Base-by-base conservation (phyloP, 257 asterid genomes). In the Solanum habrochaites region DNA sequence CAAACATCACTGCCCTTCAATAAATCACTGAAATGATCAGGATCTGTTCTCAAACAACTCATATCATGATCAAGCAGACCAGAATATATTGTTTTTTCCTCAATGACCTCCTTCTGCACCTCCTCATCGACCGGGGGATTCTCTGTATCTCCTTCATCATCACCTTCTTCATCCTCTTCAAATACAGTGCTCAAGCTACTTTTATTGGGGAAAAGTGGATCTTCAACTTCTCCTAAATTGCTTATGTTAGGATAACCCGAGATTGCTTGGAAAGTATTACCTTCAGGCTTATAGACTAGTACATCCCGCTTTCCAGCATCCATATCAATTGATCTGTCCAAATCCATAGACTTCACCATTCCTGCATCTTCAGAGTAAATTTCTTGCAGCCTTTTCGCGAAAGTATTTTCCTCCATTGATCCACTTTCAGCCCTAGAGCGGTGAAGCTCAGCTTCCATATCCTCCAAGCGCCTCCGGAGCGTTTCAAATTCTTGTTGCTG, bases 331-430 rank as follows among this genome's bases (percentile, higher is more conserved):
- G 99, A 97, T 66, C 85, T 91, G 74, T 88, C 95, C 91, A 97
- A 89, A 90, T 97, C 99, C 99, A 97, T 97, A 56, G 99, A 97
- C 93, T 94, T 93, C 14, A 94, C 99, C 99, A 97, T 97, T 42
- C 94, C 98, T 0, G 96, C 85, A 85, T 94, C 98, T 7, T 94
- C 98, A 8, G 86, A 67, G 87, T 90, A 94, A 7, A 86, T 91
- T 43, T 93, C 95, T 92, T 93, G 8, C 71, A 97, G 91, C 83
- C 90, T 93, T 58, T 88, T 94, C 86, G 91, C 91, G 32, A 97
- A 94, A 75, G 88, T 86, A 45, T 90, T 92, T 49, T 96, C 98
- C 75, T 89, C 99, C 29, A 86, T 82, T 13, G 95, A 89, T 75
- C 85, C 88, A 32, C 86, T 90, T 83, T 88, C 95, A 83, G 87